phyloP scores from a whole-genome alignment of 169 alveolate genomes.

The Babesia bigemina region DNA sequence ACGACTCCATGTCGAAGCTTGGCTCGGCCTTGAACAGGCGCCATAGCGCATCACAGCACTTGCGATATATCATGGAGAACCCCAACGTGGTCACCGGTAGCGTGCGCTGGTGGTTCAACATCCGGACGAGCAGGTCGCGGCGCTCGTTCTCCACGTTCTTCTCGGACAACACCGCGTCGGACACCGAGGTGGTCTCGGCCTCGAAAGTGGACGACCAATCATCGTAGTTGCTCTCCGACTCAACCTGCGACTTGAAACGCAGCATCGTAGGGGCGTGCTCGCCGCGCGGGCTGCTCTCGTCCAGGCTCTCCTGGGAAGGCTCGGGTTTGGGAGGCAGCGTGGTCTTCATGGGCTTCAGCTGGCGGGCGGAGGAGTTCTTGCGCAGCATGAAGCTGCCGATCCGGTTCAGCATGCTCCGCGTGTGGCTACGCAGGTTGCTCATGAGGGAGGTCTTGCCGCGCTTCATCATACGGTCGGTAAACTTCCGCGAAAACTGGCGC shows the following conservation, averaged over 20 bases:
- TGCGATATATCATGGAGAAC: neutral
- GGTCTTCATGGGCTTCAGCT: neutral
- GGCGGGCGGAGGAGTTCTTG: neutral
- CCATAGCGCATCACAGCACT: neutral
- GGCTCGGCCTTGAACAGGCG: slow-evolving; percentile 13
- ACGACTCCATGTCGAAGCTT: slow-evolving; percentile 16
- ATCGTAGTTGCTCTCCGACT: neutral
- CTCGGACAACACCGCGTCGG: neutral
- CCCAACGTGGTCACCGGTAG: slow-evolving; percentile 12
- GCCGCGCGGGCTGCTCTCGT: neutral
- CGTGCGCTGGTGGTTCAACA: slow-evolving; percentile 24
- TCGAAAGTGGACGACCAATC: neutral
- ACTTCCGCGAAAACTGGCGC: slow-evolving; percentile 7
- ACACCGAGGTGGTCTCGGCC: neutral
- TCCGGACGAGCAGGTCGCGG: slow-evolving; percentile 1
- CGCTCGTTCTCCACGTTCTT: neutral
- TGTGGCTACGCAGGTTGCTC: slow-evolving; percentile 5
- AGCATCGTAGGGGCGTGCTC: neutral
- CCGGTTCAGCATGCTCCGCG: neutral
- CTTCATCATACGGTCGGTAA: slow-evolving; percentile 16
- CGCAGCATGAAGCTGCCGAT: slow-evolving; percentile 1
- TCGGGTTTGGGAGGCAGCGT: neutral
- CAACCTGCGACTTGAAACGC: neutral
- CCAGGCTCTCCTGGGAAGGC: neutral
- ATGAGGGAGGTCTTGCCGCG: slow-evolving; percentile 4